Base-by-base conservation (phyloP, 495 filamentous ascomycete species). In the Hyaloscypha variabilis region DNA sequence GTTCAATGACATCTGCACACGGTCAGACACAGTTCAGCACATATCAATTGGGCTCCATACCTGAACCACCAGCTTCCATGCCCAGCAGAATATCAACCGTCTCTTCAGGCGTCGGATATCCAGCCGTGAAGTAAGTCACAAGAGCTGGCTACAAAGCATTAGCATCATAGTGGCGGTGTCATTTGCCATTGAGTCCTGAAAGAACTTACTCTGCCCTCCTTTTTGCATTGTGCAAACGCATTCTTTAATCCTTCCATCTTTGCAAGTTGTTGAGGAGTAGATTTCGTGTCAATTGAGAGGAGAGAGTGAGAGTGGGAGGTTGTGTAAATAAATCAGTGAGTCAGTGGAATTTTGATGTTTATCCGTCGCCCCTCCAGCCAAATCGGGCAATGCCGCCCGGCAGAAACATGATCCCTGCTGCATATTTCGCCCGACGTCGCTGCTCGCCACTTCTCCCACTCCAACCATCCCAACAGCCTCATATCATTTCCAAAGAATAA, bases 91-190 rank as follows among this genome's bases (percentile, higher is more conserved):
- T 88, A 75, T 93, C 87, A 49, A 91, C 88, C 0, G 92, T 93
- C 71, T 91, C 88, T 66, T 90, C 88, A 23, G 87, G 80, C n/a
- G 85, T 92, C 6, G 96, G 95, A 73, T 90, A 99, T 30, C 95
- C 95, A 58, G 94, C 95, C 19, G 95, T 98, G 70, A 97, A 90
- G 82, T 99, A 99, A 34, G 94, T 93, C 60, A 99, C 91, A 56
- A 99, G 82, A 55, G 95, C 94, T 34, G 88, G 74, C 89, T 85
- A 49, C 64, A 28, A 17, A 57, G 28, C 26, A 53, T 55, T 10
- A 65, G 66, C 59, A 30, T 60, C 30, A 50, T 39, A 66, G 29
- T 56, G 53, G 54, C 59, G 25, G 46, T 64, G 63, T 60, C 56
- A 14, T 57, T 4, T 60, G 24, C 30, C 29, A 54, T 49, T 59